Evolutionary conservation across 768 basidiomycete genomes (phyloP).

Genomic region (Mycena crocata): DNA sequence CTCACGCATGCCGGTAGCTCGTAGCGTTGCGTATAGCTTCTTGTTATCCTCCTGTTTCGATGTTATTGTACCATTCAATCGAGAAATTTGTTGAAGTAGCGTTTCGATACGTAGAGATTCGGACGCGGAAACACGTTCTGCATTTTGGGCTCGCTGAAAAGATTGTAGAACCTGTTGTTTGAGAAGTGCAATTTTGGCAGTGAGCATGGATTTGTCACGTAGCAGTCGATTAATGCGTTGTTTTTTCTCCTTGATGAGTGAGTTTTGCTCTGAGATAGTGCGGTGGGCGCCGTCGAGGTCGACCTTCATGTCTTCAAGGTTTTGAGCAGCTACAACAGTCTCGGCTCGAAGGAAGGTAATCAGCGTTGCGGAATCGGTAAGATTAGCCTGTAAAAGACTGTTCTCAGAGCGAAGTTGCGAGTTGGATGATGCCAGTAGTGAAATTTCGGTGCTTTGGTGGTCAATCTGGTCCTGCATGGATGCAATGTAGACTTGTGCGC

Average conservation of each 20-base stretch:
- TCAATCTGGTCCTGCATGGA: too few relatives aligned
- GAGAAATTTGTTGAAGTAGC: not conserved
- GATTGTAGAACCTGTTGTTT: not conserved
- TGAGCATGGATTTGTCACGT: not conserved
- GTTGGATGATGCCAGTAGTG: too few relatives aligned
- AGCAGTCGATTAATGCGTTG: constrained; percentile 4
- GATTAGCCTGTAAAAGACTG: too few relatives aligned
- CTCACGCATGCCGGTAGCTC: not conserved
- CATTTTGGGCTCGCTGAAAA: not conserved
- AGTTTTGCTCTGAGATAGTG: too few relatives aligned
- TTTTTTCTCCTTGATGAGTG: not conserved
- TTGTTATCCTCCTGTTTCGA: not conserved
- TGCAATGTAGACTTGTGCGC: too few relatives aligned
- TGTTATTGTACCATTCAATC: not conserved
- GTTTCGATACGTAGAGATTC: not conserved
- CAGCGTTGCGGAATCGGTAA: too few relatives aligned
- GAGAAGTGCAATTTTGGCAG: not conserved
- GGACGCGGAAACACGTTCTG: not conserved
- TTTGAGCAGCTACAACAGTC: too few relatives aligned
- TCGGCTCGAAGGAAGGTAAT: too few relatives aligned
- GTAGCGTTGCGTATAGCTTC: not conserved
- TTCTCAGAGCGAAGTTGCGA: too few relatives aligned
- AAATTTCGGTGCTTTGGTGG: too few relatives aligned
- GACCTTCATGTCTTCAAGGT: too few relatives aligned
- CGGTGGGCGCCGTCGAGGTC: too few relatives aligned